Percentiles rank a stretch among this genome's conserved stretches.
Evolutionary conservation across 1,139 yeast genomes (phyloP).

Genomic region (Martiniozyma asiatica): DNA sequence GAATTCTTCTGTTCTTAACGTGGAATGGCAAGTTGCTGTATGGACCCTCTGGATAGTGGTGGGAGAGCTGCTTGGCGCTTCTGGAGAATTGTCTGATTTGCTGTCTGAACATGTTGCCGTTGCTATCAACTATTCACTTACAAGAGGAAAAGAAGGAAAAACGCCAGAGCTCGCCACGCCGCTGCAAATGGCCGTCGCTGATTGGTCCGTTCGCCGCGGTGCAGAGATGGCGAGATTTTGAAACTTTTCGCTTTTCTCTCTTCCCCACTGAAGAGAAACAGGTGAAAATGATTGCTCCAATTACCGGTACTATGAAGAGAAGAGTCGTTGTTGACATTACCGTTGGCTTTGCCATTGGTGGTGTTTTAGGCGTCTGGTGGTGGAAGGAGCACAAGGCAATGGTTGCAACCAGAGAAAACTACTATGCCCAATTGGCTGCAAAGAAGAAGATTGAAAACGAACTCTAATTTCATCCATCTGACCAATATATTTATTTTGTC

Average conservation of each 20-base stretch:
- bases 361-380: conserved; percentile 47
- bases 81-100: conserved; percentile 9
- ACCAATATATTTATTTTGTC: too few species aligned
- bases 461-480: too few species aligned
- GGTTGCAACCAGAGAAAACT: conserved; percentile 70
- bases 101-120: conserved; percentile 1
- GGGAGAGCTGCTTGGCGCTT: conserved; percentile 29
- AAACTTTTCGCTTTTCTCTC: too few species aligned
- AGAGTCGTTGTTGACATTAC: conserved; percentile 72
- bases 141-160: not conserved
- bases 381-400: conserved; percentile 68
- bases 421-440: conserved; percentile 64
- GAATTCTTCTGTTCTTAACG: conserved; percentile 85
- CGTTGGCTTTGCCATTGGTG: conserved; percentile 42
- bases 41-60: conserved; percentile 62
- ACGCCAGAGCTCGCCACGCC: too few species aligned
- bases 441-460: conserved; percentile 61
- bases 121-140: conserved; percentile 1
- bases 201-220: too few species aligned
- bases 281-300: conserved; percentile 75
- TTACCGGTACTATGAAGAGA: conserved; percentile 74
- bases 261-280: too few species aligned
- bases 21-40: conserved; percentile 90
- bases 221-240: too few species aligned
- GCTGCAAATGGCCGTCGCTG: too few species aligned